Base-by-base conservation (phyloP, 106 monocot species). In the Dendrobium officinale region DNA sequence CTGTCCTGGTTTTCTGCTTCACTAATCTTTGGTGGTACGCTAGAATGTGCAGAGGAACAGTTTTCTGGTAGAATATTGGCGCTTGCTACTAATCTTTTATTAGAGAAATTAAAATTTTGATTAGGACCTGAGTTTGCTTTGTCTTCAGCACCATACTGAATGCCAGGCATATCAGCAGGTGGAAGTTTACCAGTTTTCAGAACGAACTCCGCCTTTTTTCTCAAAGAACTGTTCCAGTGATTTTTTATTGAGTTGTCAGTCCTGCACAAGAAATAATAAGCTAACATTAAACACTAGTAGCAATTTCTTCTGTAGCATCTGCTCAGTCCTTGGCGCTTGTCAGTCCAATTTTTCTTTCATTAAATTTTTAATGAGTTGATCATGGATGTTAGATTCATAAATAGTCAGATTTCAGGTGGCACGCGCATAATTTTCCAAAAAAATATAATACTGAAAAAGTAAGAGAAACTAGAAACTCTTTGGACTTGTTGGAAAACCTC, bases 191-290 rank as follows among this genome's bases (percentile, higher is more conserved):
- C 86, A 73, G 82, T 86, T 48, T 78, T 84, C 77, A 82, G 56
- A 82, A 86, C 84, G 40, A 84, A 82, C 59, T 91, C 91, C 51
- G 75, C 47, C 79, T 82, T 91, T 84, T 88, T 91, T 82, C 86
- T 91, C 68, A 91, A 81, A 59, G 88, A 91, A 83, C 88, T 91
- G 58, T 91, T 91, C 91, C 91, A 91, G 59, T 91, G 88, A 80
- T 91, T 88, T 24, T 91, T 91, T 88, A 91, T 91, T 18, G 88
- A 79, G 64, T 91, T 91, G 78, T 91, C 88, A 81, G 88, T 91
- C 86, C 88, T 91, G 80, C 18, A 37, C 20, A 64, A 29, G 77
- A 42, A 40, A 72, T 37, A 40, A 40, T 37, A 27, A 72, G 24
- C 64, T 66, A 9, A 22, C 10, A 66, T 51, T 51, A 51, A 51